Base-by-base conservation (phyloP, 257 asterid genomes). In the Nicotiana tabacum region DNA sequence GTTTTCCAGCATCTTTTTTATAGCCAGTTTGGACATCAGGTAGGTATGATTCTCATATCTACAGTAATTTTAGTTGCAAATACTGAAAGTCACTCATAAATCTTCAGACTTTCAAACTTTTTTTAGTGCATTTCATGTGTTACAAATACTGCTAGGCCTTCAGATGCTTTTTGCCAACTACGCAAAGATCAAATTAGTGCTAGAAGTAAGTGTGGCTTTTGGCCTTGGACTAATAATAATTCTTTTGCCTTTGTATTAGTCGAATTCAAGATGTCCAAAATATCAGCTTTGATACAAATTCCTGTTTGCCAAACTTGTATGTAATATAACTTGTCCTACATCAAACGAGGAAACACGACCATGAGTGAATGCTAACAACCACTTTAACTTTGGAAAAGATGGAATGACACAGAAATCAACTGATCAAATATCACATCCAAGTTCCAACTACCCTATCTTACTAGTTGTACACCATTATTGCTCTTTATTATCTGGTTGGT, bases 331-430 rank as follows among this genome's bases (percentile, higher is more conserved):
- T 21, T 43, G 37, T 74, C 15, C 24, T 27, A 7, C 39, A 48
- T 74, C 80, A 74, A 48, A 27, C 24, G 62, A 24, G 80, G 62
- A 74, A 74, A 74, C 80, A 48, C 24, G 80, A 48, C 62, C 62
- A 48, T 48, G 27, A 74, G 24, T 27, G 80, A 48, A 48, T 46
- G 43, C 61, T 74, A 48, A 74, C 80, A 7, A 27, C 60, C 78
- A 46, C 39, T 74, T 74, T 48, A 48, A 5, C 2, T 48, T 6
- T 6, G 80, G 29, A 17, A 48, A 48, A 48, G 58, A 24, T 35
- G 29, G 24, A 16, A 3, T 24, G 62, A 48, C 15, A 10, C n/a
- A 11, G 21, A 69, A 35, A 70, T 5, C 79, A 21, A 72, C 13
- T 46, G 15, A 48, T 48, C 80, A 74, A 74, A 24, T 72, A 10